A percentile compares a stretch with the other conserved stretches of the same genome.
Evolutionary conservation across 2,329 filamentous ascomycete genomes (phyloP).

Genomic region (Apiospora phragmitis): DNA sequence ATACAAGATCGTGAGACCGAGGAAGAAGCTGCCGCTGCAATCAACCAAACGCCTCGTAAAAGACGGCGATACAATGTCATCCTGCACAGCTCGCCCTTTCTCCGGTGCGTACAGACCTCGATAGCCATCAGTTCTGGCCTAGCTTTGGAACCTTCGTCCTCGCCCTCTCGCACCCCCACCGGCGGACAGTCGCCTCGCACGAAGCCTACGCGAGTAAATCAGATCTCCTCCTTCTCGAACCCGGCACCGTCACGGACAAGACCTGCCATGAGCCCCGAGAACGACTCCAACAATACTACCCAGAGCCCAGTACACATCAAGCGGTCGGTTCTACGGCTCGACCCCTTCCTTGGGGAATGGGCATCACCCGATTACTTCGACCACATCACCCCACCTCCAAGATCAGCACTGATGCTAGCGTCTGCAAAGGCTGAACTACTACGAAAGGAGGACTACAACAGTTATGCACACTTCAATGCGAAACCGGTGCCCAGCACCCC

Average conservation of each 20-base stretch:
- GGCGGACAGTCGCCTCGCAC: constrained; percentile 28
- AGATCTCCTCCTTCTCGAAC: constrained; percentile 22
- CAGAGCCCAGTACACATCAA: constrained; percentile 33
- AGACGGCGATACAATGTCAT: constrained; percentile 73
- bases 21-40: constrained; percentile 24
- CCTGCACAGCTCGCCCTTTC: constrained; percentile 90
- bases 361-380: constrained; percentile 92
- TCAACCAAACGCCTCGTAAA: constrained; percentile 40
- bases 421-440: constrained; percentile 86
- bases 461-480: constrained; percentile 41
- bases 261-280: constrained; percentile 20
- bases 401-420: constrained; percentile 83
- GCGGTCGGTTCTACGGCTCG: constrained; percentile 72
- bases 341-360: constrained; percentile 96
- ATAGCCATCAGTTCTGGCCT: constrained; percentile 86
- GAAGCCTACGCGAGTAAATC: constrained; percentile 21
- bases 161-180: constrained; percentile 25
- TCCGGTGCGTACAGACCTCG: constrained; percentile 90
- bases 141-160: constrained; percentile 56
- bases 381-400: constrained; percentile 84
- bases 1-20: constrained; percentile 53
- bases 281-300: constrained; percentile 24
- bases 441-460: constrained; percentile 68
- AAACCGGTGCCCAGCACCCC: constrained; percentile 27
- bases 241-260: constrained; percentile 20